Base-by-base conservation (phyloP, 2,329 filamentous ascomycete species). In the Neocatenulostroma microsporum region DNA sequence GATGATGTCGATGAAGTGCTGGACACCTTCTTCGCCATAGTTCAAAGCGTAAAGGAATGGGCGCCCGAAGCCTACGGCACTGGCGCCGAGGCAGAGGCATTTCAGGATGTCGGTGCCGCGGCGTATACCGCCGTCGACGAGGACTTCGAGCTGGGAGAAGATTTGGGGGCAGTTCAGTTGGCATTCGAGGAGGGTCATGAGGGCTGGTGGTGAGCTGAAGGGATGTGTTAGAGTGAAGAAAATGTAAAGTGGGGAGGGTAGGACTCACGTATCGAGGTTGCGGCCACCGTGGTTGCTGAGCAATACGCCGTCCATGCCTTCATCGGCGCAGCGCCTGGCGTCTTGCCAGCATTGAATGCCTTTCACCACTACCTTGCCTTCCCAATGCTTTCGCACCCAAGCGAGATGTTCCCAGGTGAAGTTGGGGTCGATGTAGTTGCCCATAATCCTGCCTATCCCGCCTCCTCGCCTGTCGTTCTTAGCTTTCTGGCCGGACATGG, bases 391-490 rank as follows among this genome's bases (percentile, higher is more conserved):
- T 51, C 78, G 69, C 68, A 98, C 94, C 88, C 88, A 98, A 2
- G 89, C 64, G 2, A 72, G 58, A 55, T 96, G 91, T 53, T 82
- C 83, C 91, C 91, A 98, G 56, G 76, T 83, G 9, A 98, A 73
- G n/a, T 75, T 73, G 2, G 91, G 91, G 69, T 98, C 91, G 66
- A 98, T 98, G 63, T 98, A 98, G 41, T 78, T 86, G 20, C 85
- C 94, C 55, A 98, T 98, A 45, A 91, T 91, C 45, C 91, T 78
- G 5, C 91, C 89, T 2, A 89, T 91, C 34, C 91, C 91, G 68
- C 98, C 91, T 13, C 78, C 84, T 44, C 78, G 86, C 62, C 96
- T 88, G 14, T 89, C 85, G 36, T 72, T 62, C 41, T 80, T 72
- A 34, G 83, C 84, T 47, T 63, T 63, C 26, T 67, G 63, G 2